Evolutionary conservation across 2,329 filamentous ascomycete genomes (phyloP).

Genomic region (Berkeleyomyces basicola): DNA sequence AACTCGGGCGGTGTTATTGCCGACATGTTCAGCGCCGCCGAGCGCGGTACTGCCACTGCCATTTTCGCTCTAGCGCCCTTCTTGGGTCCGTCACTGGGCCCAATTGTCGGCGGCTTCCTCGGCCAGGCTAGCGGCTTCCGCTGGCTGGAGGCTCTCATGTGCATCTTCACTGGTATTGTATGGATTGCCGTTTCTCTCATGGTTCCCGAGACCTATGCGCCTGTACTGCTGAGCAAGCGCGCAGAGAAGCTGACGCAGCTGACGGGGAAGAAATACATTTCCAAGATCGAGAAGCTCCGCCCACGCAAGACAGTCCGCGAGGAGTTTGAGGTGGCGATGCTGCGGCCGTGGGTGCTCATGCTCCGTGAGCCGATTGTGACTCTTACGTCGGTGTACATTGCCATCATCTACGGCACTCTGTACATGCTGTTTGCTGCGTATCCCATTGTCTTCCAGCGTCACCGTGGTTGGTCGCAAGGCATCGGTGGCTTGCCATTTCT

Average conservation of each 20-base stretch:
- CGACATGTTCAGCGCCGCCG: conserved; percentile 39
- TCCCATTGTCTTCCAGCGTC: conserved; percentile 44
- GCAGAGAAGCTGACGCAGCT: conserved; percentile 32
- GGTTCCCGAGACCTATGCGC: conserved; percentile 45
- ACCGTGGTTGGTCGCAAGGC: conserved; percentile 40
- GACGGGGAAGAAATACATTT: conserved; percentile 40
- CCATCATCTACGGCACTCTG: conserved; percentile 38
- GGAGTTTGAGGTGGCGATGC: conserved; percentile 39
- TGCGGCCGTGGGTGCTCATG: conserved; percentile 47
- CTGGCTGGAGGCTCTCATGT: conserved; percentile 47
- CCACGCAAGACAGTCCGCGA: conserved; percentile 27
- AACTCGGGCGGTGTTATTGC: conserved; percentile 48
- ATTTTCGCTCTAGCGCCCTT: conserved; percentile 48
- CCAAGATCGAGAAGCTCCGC: conserved; percentile 28
- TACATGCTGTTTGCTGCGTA: conserved; percentile 40
- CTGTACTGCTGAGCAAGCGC: conserved; percentile 36
- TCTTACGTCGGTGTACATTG: conserved; percentile 46
- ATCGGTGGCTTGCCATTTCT: conserved; percentile 45
- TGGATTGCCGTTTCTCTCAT: conserved; percentile 36
- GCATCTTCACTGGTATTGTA: conserved; percentile 41
- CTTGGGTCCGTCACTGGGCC: conserved; percentile 42
- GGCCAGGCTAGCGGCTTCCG: conserved; percentile 43
- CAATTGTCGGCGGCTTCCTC: conserved; percentile 46
- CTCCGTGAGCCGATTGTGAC: conserved; percentile 52
- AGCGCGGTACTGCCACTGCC: conserved; percentile 40